A percentile compares a stretch with the other conserved stretches of the same genome.
Conservation (phyloP, 352 stramenopile species). For the Phytophthora multivora region DNA sequence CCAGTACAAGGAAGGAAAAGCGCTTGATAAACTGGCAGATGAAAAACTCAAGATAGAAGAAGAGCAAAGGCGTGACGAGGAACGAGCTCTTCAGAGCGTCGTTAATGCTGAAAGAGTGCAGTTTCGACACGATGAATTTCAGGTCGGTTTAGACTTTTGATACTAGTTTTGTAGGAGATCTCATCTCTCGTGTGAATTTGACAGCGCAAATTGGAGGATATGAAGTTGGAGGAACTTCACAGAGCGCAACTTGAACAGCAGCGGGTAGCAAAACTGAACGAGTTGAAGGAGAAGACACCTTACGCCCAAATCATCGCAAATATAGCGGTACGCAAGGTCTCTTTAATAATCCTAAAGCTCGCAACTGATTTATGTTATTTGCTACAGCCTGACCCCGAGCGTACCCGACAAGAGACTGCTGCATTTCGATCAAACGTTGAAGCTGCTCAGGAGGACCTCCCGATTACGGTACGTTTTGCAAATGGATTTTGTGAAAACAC, state of each 20-base stretch:
- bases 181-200: slow-evolving; percentile 1
- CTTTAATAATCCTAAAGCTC: no score
- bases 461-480: slow-evolving; percentile 48
- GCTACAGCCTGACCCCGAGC: slow-evolving; percentile 61
- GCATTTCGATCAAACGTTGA: slow-evolving; percentile 75
- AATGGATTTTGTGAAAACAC: neutral
- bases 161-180: neutral
- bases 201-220: slow-evolving; percentile 60
- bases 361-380: neutral
- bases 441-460: slow-evolving; percentile 57
- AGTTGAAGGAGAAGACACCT: slow-evolving; percentile 66
- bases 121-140: slow-evolving; percentile 57
- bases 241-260: slow-evolving; percentile 38
- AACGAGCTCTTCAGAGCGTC: slow-evolving; percentile 37
- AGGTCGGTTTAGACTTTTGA: slow-evolving; percentile 42
- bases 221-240: slow-evolving; percentile 39
- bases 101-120: slow-evolving; percentile 73
- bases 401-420: slow-evolving; percentile 68
- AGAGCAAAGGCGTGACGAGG: slow-evolving; percentile 35
- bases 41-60: slow-evolving; percentile 46
- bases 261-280: slow-evolving; percentile 51
- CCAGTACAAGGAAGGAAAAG: slow-evolving; percentile 62
- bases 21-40: slow-evolving; percentile 47
- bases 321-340: slow-evolving; percentile 46
- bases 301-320: slow-evolving; percentile 68